A percentile compares a stretch with the other conserved stretches of the same genome.
phyloP scores from a whole-genome alignment of 306 rosid species.

The Cucurbita maxima region DNA sequence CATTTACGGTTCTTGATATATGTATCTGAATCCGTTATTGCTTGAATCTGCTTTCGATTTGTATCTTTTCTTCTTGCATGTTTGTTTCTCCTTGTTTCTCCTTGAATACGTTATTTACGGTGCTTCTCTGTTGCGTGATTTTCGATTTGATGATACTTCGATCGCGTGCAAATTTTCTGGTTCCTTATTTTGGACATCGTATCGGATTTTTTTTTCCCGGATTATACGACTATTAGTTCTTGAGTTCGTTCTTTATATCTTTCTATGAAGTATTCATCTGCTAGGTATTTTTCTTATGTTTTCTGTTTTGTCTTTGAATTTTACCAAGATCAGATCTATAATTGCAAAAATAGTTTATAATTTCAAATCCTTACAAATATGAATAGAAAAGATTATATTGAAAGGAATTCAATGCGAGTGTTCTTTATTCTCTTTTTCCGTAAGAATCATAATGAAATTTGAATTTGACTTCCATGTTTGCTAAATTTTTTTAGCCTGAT shows the following conservation, averaged over 20 bases:
- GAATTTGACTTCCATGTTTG: too few relatives aligned
- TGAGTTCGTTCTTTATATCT: neutral
- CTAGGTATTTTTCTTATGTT: neutral
- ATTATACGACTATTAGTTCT: neutral
- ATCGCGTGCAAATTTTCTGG: too few relatives aligned
- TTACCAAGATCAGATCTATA: neutral
- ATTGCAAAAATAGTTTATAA: neutral
- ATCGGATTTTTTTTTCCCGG: neutral
- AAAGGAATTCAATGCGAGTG: neutral
- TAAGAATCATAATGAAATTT: neutral
- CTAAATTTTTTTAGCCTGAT: slow-evolving; percentile 21
- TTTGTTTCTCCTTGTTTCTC: neutral
- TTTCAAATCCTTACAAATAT: neutral
- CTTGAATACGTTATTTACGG: too few relatives aligned
- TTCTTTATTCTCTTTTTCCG: neutral
- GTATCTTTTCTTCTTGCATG: neutral
- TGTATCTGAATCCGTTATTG: neutral
- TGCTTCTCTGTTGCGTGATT: neutral
- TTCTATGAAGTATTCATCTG: neutral
- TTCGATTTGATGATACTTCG: neutral
- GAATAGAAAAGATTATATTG: neutral
- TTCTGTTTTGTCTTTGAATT: neutral
- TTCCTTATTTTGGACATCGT: neutral
- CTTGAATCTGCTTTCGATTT: neutral
- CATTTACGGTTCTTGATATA: neutral